A percentile compares a stretch with the other conserved stretches of the same genome.
These are phyloP conservation scores for Phaseolus lunatus DNA, from an alignment of 306 rosid species.

Conservation along the genomic window DNA sequence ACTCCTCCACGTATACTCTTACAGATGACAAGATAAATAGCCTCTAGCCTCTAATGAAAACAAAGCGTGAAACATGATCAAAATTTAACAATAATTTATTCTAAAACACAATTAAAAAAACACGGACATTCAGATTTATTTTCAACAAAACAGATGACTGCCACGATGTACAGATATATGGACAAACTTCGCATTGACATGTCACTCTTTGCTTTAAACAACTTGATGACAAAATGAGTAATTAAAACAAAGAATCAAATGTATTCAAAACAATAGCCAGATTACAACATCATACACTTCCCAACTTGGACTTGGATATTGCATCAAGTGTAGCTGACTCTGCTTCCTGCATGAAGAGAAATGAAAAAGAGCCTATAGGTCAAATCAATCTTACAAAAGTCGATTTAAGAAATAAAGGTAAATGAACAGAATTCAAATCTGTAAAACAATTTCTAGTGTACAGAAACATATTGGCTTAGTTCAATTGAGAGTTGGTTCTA, in stretches of 20 bases:
- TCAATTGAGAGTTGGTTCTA: slow-evolving; percentile 2
- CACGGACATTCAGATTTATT: background rate
- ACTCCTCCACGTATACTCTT: background rate
- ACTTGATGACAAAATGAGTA: slow-evolving; percentile 9
- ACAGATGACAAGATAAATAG: slow-evolving; percentile 19
- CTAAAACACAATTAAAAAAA: background rate
- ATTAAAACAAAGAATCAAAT: slow-evolving; percentile 30
- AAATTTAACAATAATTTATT: background rate
- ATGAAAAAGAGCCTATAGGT: slow-evolving; percentile 5
- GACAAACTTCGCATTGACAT: background rate
- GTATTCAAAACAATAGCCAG: slow-evolving; percentile 34
- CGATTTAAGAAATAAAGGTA: slow-evolving; percentile 13
- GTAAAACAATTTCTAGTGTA: slow-evolving; percentile 12
- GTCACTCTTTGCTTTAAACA: slow-evolving; percentile 14
- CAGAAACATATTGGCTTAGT: background rate
- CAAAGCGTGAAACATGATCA: slow-evolving; percentile 5
- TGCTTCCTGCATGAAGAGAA: slow-evolving; percentile 69
- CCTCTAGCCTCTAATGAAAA: slow-evolving; percentile 13
- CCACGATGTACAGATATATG: background rate
- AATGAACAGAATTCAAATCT: slow-evolving; percentile 4
- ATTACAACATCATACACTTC: slow-evolving; percentile 67
- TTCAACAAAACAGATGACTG: background rate
- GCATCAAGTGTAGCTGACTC: slow-evolving; percentile 97
- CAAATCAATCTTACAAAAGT: slow-evolving; percentile 27
- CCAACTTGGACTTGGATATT: slow-evolving; percentile 86